A percentile compares a stretch with the other conserved stretches of the same genome.
These are phyloP conservation scores for Pulveroboletus sp. DNA, from an alignment of 768 basidiomycete genomes.

Conservation along the genomic window DNA sequence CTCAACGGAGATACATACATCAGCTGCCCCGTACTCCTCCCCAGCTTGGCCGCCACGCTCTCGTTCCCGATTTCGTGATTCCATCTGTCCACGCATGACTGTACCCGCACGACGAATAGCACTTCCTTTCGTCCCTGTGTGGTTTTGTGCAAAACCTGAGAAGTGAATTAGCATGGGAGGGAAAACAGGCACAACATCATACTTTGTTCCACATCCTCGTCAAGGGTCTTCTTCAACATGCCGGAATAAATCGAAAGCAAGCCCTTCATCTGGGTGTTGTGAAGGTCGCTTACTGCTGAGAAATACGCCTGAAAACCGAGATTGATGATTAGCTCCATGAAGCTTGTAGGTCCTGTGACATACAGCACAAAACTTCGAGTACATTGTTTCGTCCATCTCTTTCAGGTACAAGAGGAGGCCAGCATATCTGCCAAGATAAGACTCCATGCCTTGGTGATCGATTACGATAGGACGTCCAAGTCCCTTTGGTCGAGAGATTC, in stretches of 20 bases:
- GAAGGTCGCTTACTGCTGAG: constrained; percentile 76
- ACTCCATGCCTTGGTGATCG: constrained; percentile 72
- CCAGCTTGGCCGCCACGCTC: constrained; percentile 52
- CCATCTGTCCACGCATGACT: constrained; percentile 74
- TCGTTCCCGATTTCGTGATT: constrained; percentile 41
- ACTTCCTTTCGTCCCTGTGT: constrained; percentile 40
- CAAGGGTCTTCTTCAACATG: constrained; percentile 59
- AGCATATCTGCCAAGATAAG: constrained; percentile 81
- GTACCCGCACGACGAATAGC: constrained; percentile 82
- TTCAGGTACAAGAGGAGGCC: constrained; percentile 90
- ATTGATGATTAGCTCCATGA: constrained; percentile 1
- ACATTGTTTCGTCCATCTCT: constrained; percentile 90
- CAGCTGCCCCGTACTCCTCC: constrained; percentile 64
- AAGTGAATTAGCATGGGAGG: not conserved
- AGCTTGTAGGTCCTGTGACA: constrained; percentile 27
- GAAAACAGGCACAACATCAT: constrained; percentile 10
- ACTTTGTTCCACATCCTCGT: constrained; percentile 78
- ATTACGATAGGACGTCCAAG: constrained; percentile 46
- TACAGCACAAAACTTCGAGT: constrained; percentile 88
- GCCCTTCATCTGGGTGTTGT: constrained; percentile 74
- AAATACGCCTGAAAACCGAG: constrained; percentile 89
- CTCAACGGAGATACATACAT: constrained; percentile 43
- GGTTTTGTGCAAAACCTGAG: constrained; percentile 41
- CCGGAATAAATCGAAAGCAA: constrained; percentile 56
- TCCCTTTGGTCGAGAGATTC: constrained; percentile 44